phyloP scores from a whole-genome alignment of 768 basidiomycete species.

The Pleurotus ostreatus region DNA sequence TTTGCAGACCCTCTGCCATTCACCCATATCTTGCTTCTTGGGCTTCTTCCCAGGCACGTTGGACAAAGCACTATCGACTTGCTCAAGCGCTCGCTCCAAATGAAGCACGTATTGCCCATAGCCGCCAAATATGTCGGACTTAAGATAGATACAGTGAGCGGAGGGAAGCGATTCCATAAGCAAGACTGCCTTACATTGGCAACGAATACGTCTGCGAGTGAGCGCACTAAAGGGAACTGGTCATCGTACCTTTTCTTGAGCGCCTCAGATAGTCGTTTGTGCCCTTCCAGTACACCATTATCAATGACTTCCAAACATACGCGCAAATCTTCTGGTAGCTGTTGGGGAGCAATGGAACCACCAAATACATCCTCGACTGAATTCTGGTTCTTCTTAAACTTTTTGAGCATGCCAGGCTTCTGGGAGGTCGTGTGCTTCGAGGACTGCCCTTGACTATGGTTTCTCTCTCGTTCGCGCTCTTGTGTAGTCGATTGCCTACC shows the following conservation, averaged over 20 bases:
- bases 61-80: slow-evolving; percentile 77
- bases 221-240: slow-evolving; percentile 90
- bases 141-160: slow-evolving; percentile 22
- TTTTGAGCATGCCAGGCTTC: slow-evolving; percentile 56
- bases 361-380: slow-evolving; percentile 42
- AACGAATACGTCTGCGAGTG: slow-evolving; percentile 94
- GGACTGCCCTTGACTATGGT: slow-evolving; percentile 45
- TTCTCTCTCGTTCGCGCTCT: slow-evolving; percentile 45
- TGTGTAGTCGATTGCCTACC: slow-evolving; percentile 61
- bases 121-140: slow-evolving; percentile 88
- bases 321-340: slow-evolving; percentile 83
- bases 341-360: slow-evolving; percentile 65
- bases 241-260: slow-evolving; percentile 91
- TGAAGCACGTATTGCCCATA: slow-evolving; percentile 95
- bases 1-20: slow-evolving; percentile 76
- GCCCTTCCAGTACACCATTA: slow-evolving; percentile 84
- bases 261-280: slow-evolving; percentile 79
- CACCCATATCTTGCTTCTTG: slow-evolving; percentile 76
- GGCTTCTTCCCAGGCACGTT: slow-evolving; percentile 67
- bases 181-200: slow-evolving; percentile 62
- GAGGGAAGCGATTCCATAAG: no score
- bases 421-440: slow-evolving; percentile 24
- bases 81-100: slow-evolving; percentile 83
- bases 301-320: slow-evolving; percentile 85
- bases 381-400: slow-evolving; percentile 63